Evolutionary conservation across 352 stramenopile species (phyloP).

Genomic region (Pythium rishiriense): DNA sequence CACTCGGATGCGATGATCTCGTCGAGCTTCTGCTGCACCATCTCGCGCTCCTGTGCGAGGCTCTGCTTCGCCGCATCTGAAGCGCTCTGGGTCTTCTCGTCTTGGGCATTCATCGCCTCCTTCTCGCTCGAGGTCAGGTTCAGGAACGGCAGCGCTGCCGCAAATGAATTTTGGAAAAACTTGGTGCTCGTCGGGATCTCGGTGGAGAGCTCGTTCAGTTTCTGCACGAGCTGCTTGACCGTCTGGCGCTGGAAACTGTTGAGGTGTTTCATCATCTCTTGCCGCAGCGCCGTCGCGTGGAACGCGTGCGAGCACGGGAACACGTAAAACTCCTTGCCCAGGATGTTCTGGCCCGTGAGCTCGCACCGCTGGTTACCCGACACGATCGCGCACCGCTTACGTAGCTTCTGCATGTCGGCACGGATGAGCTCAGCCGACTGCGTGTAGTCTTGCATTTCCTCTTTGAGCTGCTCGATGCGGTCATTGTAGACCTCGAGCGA

Average conservation of each 20-base stretch:
- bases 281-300: constrained; percentile 86
- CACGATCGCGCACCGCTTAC: constrained; percentile 83
- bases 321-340: constrained; percentile 93
- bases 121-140: constrained; percentile 76
- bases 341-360: constrained; percentile 85
- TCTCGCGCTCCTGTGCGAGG: constrained; percentile 84
- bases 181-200: constrained; percentile 70
- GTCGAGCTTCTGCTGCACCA: constrained; percentile 92
- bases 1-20: constrained; percentile 94
- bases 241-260: constrained; percentile 90
- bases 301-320: constrained; percentile 95
- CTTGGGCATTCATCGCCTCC: constrained; percentile 59
- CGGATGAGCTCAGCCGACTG: constrained; percentile 89
- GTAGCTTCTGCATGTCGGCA: constrained; percentile 87
- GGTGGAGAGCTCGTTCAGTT: constrained; percentile 83
- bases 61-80: constrained; percentile 72
- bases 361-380: constrained; percentile 90
- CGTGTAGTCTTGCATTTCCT: constrained; percentile 93
- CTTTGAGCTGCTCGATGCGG: constrained; percentile 90
- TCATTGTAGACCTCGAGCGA: constrained; percentile 91
- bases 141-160: constrained; percentile 52
- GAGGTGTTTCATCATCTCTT: constrained; percentile 89
- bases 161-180: constrained; percentile 75
- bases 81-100: constrained; percentile 40
- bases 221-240: constrained; percentile 88